Conservation (phyloP, 257 asterid species). For the Capsicum baccatum region DNA sequence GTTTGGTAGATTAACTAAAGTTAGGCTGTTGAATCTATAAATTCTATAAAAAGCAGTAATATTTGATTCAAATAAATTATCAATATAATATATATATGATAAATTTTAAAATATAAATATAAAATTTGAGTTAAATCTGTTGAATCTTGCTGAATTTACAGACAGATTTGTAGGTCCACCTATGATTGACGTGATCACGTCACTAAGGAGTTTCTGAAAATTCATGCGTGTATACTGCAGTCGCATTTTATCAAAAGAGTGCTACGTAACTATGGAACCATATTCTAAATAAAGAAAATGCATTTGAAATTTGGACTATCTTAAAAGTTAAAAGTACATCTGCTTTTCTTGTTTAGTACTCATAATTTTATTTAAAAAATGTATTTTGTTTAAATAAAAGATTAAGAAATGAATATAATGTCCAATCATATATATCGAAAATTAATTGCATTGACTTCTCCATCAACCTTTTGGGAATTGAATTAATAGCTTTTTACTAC, state of each 20-base stretch:
- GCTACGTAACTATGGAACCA: neutral
- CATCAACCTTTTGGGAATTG: neutral
- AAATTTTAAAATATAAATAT: too few relatives aligned
- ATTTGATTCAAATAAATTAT: too few relatives aligned
- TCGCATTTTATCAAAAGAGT: neutral
- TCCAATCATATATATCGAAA: neutral
- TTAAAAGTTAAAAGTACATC: too few relatives aligned
- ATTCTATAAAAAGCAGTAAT: too few relatives aligned
- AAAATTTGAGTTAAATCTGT: too few relatives aligned
- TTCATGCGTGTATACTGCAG: neutral
- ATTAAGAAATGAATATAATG: neutral
- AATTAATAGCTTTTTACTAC: neutral
- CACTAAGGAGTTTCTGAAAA: neutral
- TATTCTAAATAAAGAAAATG: neutral
- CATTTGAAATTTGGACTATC: neutral
- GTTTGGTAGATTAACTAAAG: neutral
- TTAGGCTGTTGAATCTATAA: too few relatives aligned
- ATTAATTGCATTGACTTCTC: neutral
- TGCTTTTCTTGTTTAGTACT: neutral
- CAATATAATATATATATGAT: too few relatives aligned
- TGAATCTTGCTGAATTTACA: too few relatives aligned
- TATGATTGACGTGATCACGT: neutral
- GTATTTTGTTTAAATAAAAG: neutral
- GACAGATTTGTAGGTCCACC: neutral
- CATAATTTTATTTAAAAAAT: neutral